Base-by-base conservation (phyloP, 1,139 yeast genomes). In the Martiniozyma asiatica region DNA sequence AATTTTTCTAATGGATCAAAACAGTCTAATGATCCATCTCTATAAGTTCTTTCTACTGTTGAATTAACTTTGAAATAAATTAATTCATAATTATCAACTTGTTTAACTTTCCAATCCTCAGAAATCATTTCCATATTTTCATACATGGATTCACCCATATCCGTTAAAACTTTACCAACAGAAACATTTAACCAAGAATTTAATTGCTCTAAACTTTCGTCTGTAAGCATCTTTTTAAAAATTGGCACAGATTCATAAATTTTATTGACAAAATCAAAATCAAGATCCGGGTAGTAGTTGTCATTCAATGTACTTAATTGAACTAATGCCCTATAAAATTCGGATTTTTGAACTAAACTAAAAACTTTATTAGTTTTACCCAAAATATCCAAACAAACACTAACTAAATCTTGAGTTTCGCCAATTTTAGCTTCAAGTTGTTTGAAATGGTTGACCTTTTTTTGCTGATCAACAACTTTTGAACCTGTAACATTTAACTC, bases 321-420 rank as follows among this genome's bases (percentile, higher is more conserved):
- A 49, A 84, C 84, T 43, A 89, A 67, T 0, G 97, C 96, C 38
- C 80, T 80, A 53, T 84, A 89, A 45, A 82, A 81, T 41, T 78
- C 77, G 44, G 75, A 72, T 39, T 68, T 72, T 38, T 73, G 70
- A 40, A 85, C 78, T 48, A 85, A 60, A 30, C 81, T 92, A 49
- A 84, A 85, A 32, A 85, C 82, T 46, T 76, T 79, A 52, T 85
- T 87, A 16, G 94, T 80, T 44, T 79, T 67, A 48, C 87, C 94
- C 37, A 89, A 62, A 8, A 87, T 89, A 41, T 79, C 87, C 20
- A 87, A 62, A 45, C 94, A 80, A 35, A 77, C 62, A 36, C 65
- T 74, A 30, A 79, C 63, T 27, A 74, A 68, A 25, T 65, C 61
- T 14, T 63, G 66, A 0, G 85, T 72, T 43, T 78, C 85, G 29